Conservation (phyloP, 805 yeast genomes). For the Candida maltosa region DNA sequence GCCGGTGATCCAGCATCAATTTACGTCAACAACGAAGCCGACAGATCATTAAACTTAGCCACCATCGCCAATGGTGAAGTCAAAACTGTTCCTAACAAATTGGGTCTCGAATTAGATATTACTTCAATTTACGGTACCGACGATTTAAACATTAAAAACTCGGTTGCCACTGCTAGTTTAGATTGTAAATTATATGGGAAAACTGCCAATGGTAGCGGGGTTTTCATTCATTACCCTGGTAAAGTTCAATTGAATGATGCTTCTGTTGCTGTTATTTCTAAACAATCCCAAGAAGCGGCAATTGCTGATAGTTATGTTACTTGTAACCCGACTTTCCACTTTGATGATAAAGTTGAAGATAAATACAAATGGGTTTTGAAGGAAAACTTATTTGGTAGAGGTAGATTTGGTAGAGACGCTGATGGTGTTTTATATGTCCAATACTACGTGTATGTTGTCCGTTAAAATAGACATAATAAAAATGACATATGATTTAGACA, state of each 20-base stretch:
- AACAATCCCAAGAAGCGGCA: slow-evolving; percentile 24
- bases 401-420: slow-evolving; percentile 52
- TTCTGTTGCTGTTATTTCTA: slow-evolving; percentile 29
- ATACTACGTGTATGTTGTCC: slow-evolving; percentile 44
- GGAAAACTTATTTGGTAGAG: slow-evolving; percentile 54
- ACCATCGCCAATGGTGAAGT: slow-evolving; percentile 25
- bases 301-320: slow-evolving; percentile 50
- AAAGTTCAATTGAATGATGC: slow-evolving; percentile 37
- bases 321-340: slow-evolving; percentile 41
- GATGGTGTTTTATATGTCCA: slow-evolving; percentile 49
- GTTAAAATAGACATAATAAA: slow-evolving; percentile 9
- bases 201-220: slow-evolving; percentile 41
- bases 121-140: slow-evolving; percentile 41
- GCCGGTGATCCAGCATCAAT: slow-evolving; percentile 17
- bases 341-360: slow-evolving; percentile 40
- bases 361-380: slow-evolving; percentile 49
- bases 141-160: slow-evolving; percentile 38
- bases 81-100: slow-evolving; percentile 25
- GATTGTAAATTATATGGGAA: slow-evolving; percentile 51
- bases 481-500: too few relatives aligned
- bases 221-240: slow-evolving; percentile 47
- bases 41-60: slow-evolving; percentile 19
- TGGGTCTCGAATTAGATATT: slow-evolving; percentile 30
- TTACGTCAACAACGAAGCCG: slow-evolving; percentile 13
- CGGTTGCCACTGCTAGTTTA: slow-evolving; percentile 25